These are phyloP conservation scores for Irpex rosettiformis DNA, from an alignment of 1,284 basidiomycete genomes.

Conservation along the genomic window DNA sequence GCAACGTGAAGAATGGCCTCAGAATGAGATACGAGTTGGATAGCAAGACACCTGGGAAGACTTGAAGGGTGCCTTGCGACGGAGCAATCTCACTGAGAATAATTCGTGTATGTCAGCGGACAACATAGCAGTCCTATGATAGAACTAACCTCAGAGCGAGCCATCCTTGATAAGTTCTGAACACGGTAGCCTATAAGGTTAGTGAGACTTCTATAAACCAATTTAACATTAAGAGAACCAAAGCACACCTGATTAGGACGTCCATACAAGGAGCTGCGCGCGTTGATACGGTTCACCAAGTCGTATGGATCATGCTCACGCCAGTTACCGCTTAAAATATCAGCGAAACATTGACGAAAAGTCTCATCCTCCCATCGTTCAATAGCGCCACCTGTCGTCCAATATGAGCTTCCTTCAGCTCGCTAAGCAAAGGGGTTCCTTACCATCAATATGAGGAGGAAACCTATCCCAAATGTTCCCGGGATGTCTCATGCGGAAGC, in stretches of 20 bases:
- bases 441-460: conserved; percentile 78
- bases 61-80: conserved; percentile 72
- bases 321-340: conserved; percentile 71
- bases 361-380: conserved; percentile 83
- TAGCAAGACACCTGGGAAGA: conserved; percentile 74
- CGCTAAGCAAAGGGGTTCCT: conserved; percentile 13
- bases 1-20: conserved; percentile 76
- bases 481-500: conserved; percentile 79
- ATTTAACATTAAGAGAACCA: not conserved
- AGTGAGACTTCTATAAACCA: not conserved
- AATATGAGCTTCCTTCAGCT: not conserved
- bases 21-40: conserved; percentile 81
- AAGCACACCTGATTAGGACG: conserved; percentile 47
- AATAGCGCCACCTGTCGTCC: conserved; percentile 59
- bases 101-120: not conserved
- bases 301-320: conserved; percentile 69
- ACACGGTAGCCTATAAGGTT: conserved; percentile 52
- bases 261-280: conserved; percentile 58
- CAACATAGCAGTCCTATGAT: not conserved
- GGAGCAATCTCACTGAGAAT: conserved; percentile 60
- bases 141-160: conserved; percentile 54
- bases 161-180: conserved; percentile 83
- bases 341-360: conserved; percentile 64
- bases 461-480: conserved; percentile 64
- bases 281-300: conserved; percentile 57